Conservation (phyloP, 2,329 filamentous ascomycete species). For the Fonsecaea pedrosoi region DNA sequence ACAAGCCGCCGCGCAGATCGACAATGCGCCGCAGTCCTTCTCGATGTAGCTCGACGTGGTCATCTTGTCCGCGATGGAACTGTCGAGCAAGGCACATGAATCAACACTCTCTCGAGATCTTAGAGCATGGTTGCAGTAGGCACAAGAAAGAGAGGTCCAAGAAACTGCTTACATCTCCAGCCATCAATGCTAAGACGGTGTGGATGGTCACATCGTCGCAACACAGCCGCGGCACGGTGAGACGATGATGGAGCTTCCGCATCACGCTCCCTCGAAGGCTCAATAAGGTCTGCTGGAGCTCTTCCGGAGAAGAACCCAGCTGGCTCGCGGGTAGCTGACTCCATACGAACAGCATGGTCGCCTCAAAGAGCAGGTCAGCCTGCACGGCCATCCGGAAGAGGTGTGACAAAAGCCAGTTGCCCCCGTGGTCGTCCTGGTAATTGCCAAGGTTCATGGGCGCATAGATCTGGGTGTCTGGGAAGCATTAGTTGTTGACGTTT, state of each 20-base stretch:
- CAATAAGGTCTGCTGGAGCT: constrained; percentile 8
- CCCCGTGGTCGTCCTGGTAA: constrained; percentile 2
- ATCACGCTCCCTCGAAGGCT: constrained; percentile 15
- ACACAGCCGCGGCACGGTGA: constrained; percentile 10
- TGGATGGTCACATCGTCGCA: constrained; percentile 23
- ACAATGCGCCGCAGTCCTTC: constrained; percentile 21
- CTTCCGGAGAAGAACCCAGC: constrained; percentile 9
- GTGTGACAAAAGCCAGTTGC: constrained; percentile 13
- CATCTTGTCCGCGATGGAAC: constrained; percentile 17
- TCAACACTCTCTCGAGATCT: no score
- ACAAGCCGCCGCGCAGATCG: constrained; percentile 18
- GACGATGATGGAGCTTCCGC: constrained; percentile 20
- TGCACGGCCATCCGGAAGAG: constrained; percentile 22
- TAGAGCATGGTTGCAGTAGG: no score
- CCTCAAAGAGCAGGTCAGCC: constrained; percentile 18
- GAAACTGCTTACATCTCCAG: constrained; percentile 15
- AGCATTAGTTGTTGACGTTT: not conserved
- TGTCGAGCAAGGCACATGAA: not conserved
- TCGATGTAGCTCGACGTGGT: constrained; percentile 20
- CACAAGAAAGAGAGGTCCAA: no score
- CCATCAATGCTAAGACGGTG: constrained; percentile 16
- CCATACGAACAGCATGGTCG: constrained; percentile 14
- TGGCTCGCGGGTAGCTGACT: constrained; percentile 5
- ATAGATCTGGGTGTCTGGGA: constrained; percentile 14
- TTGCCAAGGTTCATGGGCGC: constrained; percentile 7